Evolutionary conservation across 176 grass and related monocot genomes (phyloP).

Genomic region (sorghum (Sorghum bicolor)): DNA sequence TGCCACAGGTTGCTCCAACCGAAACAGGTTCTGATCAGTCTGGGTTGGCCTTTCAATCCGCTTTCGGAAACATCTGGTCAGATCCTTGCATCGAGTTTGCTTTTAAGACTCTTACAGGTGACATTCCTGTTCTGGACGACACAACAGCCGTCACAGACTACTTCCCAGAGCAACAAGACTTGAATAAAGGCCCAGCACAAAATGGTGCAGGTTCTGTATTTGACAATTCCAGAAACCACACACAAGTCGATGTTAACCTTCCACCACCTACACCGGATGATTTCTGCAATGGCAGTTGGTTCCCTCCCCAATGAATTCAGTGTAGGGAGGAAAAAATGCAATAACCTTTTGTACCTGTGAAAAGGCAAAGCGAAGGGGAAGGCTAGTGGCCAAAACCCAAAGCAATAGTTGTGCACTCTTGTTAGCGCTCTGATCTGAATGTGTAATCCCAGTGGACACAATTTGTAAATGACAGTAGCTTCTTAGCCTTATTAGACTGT

Average conservation of each 20-base stretch:
- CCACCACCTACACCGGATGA: conserved; percentile 24
- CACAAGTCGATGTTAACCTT: conserved; percentile 15
- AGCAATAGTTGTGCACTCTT: not conserved
- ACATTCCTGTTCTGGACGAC: too few species aligned
- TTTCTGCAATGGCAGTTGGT: conserved; percentile 35
- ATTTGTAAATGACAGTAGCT: conserved; percentile 39
- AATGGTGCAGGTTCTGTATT: not conserved
- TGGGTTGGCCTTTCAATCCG: conserved; percentile 17
- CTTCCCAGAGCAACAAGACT: too few species aligned
- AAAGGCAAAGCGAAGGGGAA: conserved; percentile 12
- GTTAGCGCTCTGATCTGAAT: not conserved
- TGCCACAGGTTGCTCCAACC: not conserved
- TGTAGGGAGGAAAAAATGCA: not conserved
- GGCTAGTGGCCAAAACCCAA: not conserved
- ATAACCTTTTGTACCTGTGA: conserved; percentile 1
- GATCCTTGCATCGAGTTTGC: too few species aligned
- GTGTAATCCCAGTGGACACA: not conserved
- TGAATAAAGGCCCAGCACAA: too few species aligned
- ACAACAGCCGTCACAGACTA: too few species aligned
- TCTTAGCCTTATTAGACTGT: conserved; percentile 33
- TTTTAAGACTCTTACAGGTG: too few species aligned
- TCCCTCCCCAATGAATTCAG: conserved; percentile 42
- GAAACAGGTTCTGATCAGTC: conserved; percentile 35
- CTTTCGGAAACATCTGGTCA: conserved; percentile 54
- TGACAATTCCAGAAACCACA: conserved; percentile 31